These are phyloP conservation scores for Claviceps quebecensis DNA, from an alignment of 2,329 filamentous ascomycete species.

Conservation along the genomic window DNA sequence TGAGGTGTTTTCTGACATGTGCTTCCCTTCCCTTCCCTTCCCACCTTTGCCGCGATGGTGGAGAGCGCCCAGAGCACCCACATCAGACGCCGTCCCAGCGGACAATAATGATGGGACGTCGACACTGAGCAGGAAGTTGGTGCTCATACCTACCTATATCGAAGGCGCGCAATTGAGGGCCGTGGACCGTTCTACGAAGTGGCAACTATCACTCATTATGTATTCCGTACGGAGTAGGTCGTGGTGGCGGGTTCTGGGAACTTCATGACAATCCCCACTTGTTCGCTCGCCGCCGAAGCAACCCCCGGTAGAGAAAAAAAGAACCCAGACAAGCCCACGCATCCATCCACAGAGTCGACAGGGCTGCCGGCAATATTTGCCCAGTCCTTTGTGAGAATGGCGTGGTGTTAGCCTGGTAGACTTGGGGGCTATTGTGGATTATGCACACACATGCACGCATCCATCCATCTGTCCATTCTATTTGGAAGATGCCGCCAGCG, in stretches of 20 bases:
- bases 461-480: background rate
- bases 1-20: conserved; percentile 13
- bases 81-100: background rate
- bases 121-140: background rate
- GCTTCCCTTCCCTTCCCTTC: conserved; percentile 2
- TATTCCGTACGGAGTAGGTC: too few species aligned
- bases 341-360: background rate
- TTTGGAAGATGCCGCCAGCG: background rate
- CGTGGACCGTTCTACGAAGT: too few species aligned
- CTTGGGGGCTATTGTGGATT: conserved; percentile 1
- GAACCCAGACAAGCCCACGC: conserved; percentile 4
- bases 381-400: background rate
- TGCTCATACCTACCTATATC: too few species aligned
- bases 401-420: background rate
- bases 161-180: too few species aligned
- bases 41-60: background rate
- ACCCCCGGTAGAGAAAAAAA: conserved; percentile 4
- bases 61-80: background rate
- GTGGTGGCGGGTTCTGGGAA: too few species aligned
- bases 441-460: background rate
- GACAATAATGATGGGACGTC: background rate
- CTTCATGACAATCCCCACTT: conserved; percentile 8
- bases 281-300: conserved; percentile 8
- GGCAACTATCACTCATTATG: too few species aligned
- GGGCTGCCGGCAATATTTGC: background rate